Evolutionary conservation across 495 filamentous ascomycete species (phyloP).

Genomic region (Parathielavia appendiculata): DNA sequence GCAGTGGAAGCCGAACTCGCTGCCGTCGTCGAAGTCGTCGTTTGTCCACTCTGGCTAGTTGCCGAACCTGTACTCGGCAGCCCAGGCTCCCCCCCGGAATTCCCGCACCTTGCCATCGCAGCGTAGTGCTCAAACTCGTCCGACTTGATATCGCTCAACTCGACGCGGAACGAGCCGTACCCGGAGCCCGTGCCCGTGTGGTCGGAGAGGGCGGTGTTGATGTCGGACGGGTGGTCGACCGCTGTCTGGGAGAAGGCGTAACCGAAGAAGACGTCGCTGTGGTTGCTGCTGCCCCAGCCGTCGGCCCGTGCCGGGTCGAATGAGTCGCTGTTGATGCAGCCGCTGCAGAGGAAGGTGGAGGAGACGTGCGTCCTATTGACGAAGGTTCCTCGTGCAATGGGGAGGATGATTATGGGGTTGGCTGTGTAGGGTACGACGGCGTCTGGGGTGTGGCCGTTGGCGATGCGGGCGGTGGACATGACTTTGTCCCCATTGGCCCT

Average conservation of each 20-base stretch:
- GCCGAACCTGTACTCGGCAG: not conserved
- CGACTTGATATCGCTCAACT: conserved; percentile 25
- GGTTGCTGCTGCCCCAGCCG: too few relatives aligned
- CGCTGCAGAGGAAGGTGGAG: conserved; percentile 27
- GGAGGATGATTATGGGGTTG: conserved; percentile 8
- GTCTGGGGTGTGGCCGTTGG: conserved; percentile 8
- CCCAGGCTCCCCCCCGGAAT: not conserved
- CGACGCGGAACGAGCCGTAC: conserved; percentile 31
- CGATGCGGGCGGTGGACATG: conserved; percentile 16
- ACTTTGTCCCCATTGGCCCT: conserved; percentile 12
- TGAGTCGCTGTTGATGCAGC: conserved; percentile 24
- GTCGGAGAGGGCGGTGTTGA: conserved; percentile 19
- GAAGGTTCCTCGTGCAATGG: conserved; percentile 23
- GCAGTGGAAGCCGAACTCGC: not conserved
- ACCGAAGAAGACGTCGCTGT: conserved; percentile 9
- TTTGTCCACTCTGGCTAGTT: too few relatives aligned
- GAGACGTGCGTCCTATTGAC: conserved; percentile 25
- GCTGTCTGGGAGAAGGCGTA: conserved; percentile 19
- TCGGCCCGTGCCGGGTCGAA: conserved; percentile 10
- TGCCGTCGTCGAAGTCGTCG: not conserved
- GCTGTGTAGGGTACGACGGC: conserved; percentile 15
- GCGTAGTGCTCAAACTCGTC: conserved; percentile 28
- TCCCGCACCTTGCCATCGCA: conserved; percentile 1
- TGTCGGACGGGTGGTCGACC: conserved; percentile 13
- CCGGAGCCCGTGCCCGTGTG: conserved; percentile 7